Evolutionary conservation across 192 early-diverging fungal species (phyloP), one percentile per base, ranked within the genome.

Genomic region (Backusella tuberculispora): DNA sequence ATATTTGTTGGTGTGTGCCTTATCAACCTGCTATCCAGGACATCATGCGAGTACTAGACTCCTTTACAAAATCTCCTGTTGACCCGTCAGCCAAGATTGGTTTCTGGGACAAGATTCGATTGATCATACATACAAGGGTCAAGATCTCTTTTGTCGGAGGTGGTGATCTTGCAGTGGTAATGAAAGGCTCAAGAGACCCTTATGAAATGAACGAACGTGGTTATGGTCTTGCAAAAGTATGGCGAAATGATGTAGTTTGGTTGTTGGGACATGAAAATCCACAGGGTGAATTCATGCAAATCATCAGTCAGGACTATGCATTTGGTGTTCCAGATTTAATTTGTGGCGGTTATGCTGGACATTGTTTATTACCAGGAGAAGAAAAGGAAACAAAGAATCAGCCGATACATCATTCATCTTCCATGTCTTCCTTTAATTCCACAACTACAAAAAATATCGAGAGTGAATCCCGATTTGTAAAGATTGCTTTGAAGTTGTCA

Each of bases 21-120:
- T 79, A 82, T 19, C 84, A 85, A 45, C 82, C 84, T 1, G 80
- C 80, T 10, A 74, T 85, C 41, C 75, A 75, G 47, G 82, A 85
- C 68, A 47, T 85, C 0, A 64, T 74, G 1, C 74, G 74, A 17
- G 71, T 76, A 4, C 67, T 83, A 7, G 84, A 85, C 26, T 73
- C 63, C 7, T 77, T 85, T 26, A 77, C 81, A 29, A 75, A 80
- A 13, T 80, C 84, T 40, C 78, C 80, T 9, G 75, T 83, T 3
- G 84, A 85, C 67, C 84, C 82, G 0, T 83, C 82, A 1, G 71
- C 66, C 13, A 76, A 74, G 12, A 24, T 83, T 53, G 84, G 84
- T 1, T 81, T 85, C 47, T 85, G 84, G 84, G 84, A 85, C 14
- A 83, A 83, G 37, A 66, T 85, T 29, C 73, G 84, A 17, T 53